phyloP scores from a whole-genome alignment of 75 land plant genomes.

The Cunninghamia lanceolata region DNA sequence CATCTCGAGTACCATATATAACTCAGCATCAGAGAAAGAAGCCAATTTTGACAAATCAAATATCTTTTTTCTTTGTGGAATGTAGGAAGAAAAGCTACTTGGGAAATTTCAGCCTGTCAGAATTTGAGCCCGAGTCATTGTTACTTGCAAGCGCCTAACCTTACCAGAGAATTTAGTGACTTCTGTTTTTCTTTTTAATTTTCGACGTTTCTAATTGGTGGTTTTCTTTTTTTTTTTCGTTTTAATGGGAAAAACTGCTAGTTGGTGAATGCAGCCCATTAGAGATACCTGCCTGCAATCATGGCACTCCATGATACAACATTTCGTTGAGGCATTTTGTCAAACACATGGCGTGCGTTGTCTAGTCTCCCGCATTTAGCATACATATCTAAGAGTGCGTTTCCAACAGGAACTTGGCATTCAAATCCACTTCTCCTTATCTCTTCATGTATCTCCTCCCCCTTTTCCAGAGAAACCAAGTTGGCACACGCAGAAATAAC shows the following conservation, averaged over 20 bases:
- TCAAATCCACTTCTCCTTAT: slow-evolving; percentile 5
- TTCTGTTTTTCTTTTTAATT: no score
- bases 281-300: slow-evolving; percentile 1
- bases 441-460: slow-evolving; percentile 9
- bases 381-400: not conserved
- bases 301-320: slow-evolving; percentile 11
- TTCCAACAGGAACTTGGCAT: not conserved
- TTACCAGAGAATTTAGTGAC: not conserved
- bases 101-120: not conserved
- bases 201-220: no score
- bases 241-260: not conserved
- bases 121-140: not conserved
- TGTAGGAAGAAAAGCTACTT: not conserved
- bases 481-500: not conserved
- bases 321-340: not conserved
- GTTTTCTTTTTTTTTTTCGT: not conserved
- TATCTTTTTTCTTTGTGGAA: no score
- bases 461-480: not conserved
- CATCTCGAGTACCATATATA: no score
- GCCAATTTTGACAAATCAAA: not conserved
- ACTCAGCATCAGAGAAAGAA: not conserved
- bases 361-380: not conserved
- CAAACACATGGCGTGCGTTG: not conserved
- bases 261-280: not conserved
- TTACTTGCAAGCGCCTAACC: not conserved